A percentile compares a stretch with the other conserved stretches of the same genome.
phyloP scores from a whole-genome alignment of 306 rosid genomes.

The Castanea sativa region DNA sequence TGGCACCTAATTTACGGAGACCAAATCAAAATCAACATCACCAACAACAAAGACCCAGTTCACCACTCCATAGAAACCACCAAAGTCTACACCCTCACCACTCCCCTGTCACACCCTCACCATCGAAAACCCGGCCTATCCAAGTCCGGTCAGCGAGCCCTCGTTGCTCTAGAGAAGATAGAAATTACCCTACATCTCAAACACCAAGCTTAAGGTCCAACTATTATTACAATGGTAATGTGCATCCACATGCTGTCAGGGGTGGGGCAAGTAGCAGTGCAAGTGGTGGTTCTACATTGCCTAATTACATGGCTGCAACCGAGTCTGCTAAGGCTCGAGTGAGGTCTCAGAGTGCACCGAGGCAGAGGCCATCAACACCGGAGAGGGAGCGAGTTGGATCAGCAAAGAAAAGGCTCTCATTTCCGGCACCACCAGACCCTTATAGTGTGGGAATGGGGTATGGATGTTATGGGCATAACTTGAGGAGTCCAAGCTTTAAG shows the following conservation, averaged over 20 bases:
- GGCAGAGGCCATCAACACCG: slow-evolving; percentile 87
- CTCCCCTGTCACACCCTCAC: slow-evolving; percentile 77
- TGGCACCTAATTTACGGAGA: slow-evolving; percentile 61
- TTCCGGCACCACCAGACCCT: slow-evolving; percentile 81
- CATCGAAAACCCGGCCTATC: slow-evolving; percentile 62
- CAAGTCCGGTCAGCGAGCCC: slow-evolving; percentile 89
- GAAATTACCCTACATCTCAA: slow-evolving; percentile 60
- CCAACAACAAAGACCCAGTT: slow-evolving; percentile 66
- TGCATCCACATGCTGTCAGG: slow-evolving; percentile 44
- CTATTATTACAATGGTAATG: slow-evolving; percentile 57
- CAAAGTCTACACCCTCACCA: slow-evolving; percentile 48
- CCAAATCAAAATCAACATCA: slow-evolving; percentile 54
- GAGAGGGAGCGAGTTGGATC: slow-evolving; percentile 87
- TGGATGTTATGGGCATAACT: slow-evolving; percentile 63
- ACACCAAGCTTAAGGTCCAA: slow-evolving; percentile 89
- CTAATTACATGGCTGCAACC: slow-evolving; percentile 96
- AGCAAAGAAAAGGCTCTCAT: slow-evolving; percentile 84
- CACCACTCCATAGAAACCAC: slow-evolving; percentile 61
- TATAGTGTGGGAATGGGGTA: slow-evolving; percentile 41
- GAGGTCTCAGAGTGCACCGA: slow-evolving; percentile 88
- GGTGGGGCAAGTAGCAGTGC: slow-evolving; percentile 38
- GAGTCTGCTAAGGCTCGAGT: slow-evolving; percentile 93
- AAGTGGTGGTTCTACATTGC: slow-evolving; percentile 39
- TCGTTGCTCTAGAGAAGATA: slow-evolving; percentile 61
- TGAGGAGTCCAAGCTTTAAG: slow-evolving; percentile 92